Conservation (phyloP, 129 eudicot species). For the Tagetes erecta region DNA sequence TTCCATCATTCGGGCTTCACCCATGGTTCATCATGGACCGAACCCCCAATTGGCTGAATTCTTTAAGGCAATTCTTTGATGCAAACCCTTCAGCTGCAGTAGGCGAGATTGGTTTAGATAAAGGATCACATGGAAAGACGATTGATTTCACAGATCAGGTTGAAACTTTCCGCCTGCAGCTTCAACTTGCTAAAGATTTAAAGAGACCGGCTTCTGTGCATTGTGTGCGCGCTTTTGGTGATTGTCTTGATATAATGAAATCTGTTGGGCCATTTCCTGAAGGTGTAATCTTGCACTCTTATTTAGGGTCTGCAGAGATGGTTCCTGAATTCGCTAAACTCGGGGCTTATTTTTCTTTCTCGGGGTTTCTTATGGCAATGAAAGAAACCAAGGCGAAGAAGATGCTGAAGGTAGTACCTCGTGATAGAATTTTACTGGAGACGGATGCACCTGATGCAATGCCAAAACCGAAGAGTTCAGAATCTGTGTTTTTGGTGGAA, state of each 20-base stretch:
- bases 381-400: conserved; percentile 85
- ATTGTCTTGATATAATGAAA: conserved; percentile 70
- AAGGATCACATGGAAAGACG: conserved; percentile 61
- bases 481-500: conserved; percentile 48
- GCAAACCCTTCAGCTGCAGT: conserved; percentile 77
- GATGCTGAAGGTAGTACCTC: conserved; percentile 73
- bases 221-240: conserved; percentile 96
- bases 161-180: conserved; percentile 70
- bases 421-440: conserved; percentile 82
- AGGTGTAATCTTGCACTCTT: conserved; percentile 86
- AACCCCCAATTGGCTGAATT: conserved; percentile 61
- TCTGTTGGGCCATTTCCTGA: conserved; percentile 78
- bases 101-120: conserved; percentile 92
- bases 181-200: conserved; percentile 85
- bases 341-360: conserved; percentile 92
- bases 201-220: conserved; percentile 86
- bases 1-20: conserved; percentile 81
- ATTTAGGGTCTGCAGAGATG: conserved; percentile 94
- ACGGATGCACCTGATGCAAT: conserved; percentile 96
- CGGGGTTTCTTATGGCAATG: conserved; percentile 85
- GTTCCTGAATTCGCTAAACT: conserved; percentile 80
- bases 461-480: conserved; percentile 43
- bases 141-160: conserved; percentile 71
- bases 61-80: conserved; percentile 48
- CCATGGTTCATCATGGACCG: conserved; percentile 69